Conservation (phyloP, 805 yeast genomes). For the Wickerhamiella lipophila region DNA sequence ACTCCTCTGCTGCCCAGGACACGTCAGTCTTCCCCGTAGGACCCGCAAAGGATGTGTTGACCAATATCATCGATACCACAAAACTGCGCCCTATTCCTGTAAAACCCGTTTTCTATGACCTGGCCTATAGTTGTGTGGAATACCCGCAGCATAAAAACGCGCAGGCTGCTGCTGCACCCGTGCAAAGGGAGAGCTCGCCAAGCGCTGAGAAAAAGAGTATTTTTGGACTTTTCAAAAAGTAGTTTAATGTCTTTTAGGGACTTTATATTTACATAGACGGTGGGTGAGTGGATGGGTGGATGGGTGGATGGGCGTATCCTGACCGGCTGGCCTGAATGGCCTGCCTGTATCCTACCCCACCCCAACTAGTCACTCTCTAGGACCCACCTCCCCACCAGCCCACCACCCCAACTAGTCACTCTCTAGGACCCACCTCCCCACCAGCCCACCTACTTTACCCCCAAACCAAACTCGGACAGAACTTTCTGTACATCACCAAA, state of each 20-base stretch:
- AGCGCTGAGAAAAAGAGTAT: constrained; percentile 12
- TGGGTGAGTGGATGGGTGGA: too few relatives aligned
- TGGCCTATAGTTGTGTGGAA: constrained; percentile 67
- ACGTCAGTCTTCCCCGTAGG: constrained; percentile 32
- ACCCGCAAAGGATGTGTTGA: constrained; percentile 20
- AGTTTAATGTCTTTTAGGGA: too few relatives aligned
- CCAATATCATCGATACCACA: constrained; percentile 26
- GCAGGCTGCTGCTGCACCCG: background rate
- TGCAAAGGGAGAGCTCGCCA: background rate
- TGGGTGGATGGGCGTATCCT: too few relatives aligned
- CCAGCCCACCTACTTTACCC: constrained; percentile 27
- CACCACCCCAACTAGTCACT: too few relatives aligned
- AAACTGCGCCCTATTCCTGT: constrained; percentile 48
- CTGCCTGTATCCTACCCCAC: too few relatives aligned
- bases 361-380: too few relatives aligned
- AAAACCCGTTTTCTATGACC: constrained; percentile 85
- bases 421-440: too few relatives aligned
- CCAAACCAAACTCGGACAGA: constrained; percentile 61
- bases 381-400: too few relatives aligned
- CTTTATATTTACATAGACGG: too few relatives aligned
- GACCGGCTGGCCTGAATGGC: too few relatives aligned
- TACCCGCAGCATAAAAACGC: background rate
- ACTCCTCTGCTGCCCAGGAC: constrained; percentile 35
- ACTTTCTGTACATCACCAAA: constrained; percentile 74
- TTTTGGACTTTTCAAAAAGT: constrained; percentile 14